Evolutionary conservation across 768 basidiomycete genomes (phyloP), one percentile per base, ranked within the genome.

Genomic region (Coprinopsis sp.): DNA sequence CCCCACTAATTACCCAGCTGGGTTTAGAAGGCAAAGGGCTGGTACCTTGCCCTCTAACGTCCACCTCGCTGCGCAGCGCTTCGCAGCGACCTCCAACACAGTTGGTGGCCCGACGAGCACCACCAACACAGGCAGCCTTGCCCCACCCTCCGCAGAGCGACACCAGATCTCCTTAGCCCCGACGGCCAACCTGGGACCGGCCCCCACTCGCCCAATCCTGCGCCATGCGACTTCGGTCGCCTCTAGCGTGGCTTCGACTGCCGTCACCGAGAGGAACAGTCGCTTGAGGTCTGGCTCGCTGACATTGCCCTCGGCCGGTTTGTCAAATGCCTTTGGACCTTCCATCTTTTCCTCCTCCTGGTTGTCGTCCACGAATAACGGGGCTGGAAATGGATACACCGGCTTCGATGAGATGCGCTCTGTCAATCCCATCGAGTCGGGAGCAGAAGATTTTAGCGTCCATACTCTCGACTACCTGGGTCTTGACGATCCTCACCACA

Each of bases 41-140:
- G 95, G 93, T 48, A 97, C 94, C 74, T 80, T 97, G 60, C 94
- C 94, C 69, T 95, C 93, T 56, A 94, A 94, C 64, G 85, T 95
- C 44, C 85, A 87, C 60, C 82, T 91, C 56, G 87, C 86, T 49
- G 84, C 90, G 43, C 87, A 90, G 64, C 80, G 84, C 48, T 91
- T 81, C 66, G 84, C 83, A 23, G 82, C 84, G 25, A 74, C 82
- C 48, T 77, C 82, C 21, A 77, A 66, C 65, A 79, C 76, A 25
- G 63, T 42, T 24, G 40, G 40, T n/a, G 18, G 40, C 27, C 59
- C 63, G 24, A 67, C 69, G 13, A 65, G 69, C 21, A 21, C 49
- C 24, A 49, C 38, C 33, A 31, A 31, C 16, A 50, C 45, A 24
- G 73, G 73, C 42, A 65, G 71, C 19, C 60, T 74, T 22, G 51